phyloP scores from a whole-genome alignment of 805 yeast species.

The Tetrapisispora namnaoensis region DNA sequence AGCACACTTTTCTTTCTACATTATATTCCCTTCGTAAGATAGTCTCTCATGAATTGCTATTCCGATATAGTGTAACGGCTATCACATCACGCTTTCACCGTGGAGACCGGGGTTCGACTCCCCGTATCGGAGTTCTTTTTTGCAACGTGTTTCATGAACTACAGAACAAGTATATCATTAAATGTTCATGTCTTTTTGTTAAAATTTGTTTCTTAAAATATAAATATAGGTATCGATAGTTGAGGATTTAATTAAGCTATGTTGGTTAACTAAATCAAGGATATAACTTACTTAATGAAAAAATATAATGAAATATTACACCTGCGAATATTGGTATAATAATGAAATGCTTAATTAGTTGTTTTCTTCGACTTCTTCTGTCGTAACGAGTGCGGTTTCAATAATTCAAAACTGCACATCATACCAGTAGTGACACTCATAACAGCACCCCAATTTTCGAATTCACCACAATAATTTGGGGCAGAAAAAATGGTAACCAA shows the following conservation, averaged over 20 bases:
- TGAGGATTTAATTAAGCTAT: too few relatives aligned
- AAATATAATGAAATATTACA: not conserved
- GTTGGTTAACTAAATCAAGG: too few relatives aligned
- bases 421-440: conserved; percentile 61
- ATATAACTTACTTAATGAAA: too few relatives aligned
- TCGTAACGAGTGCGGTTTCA: conserved; percentile 38
- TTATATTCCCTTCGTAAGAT: too few relatives aligned
- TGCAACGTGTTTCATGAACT: not conserved
- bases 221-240: not conserved
- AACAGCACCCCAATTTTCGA: conserved; percentile 71
- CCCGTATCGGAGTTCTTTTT: conserved; percentile 2
- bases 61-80: conserved; percentile 5
- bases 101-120: conserved; percentile 4
- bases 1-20: too few relatives aligned
- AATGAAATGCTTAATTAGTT: not conserved
- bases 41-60: too few relatives aligned
- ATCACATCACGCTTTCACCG: conserved; percentile 4
- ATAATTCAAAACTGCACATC: conserved; percentile 61
- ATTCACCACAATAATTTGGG: conserved; percentile 78
- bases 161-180: too few relatives aligned
- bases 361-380: conserved; percentile 1
- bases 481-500: conserved; percentile 74
- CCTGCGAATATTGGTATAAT: not conserved
- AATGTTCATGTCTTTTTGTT: not conserved
- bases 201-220: not conserved